Base-by-base conservation (phyloP, 2,329 filamentous ascomycete species). In the Thelonectria blattea region DNA sequence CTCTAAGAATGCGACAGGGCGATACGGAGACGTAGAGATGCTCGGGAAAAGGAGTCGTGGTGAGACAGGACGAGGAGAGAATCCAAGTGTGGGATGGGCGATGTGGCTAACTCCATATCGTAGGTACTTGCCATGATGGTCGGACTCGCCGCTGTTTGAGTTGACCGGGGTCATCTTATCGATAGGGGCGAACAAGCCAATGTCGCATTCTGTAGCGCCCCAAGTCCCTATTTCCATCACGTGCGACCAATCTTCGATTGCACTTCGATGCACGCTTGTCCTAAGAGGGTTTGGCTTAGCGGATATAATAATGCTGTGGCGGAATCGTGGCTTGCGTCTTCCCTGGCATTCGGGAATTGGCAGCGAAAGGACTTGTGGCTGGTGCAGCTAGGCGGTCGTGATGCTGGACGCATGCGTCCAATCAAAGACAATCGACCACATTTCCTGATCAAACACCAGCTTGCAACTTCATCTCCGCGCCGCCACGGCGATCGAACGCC, bases 351-450 rank as follows among this genome's bases (percentile, higher is more conserved):
- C 30, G 15, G 27, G 24, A 4, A 12, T 3, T 2, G 27, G 12
- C 17, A 12, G 43, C 30, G 27, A 17, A 20, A 24, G 34, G n/a
- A 49, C 8, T 5, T 37, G 42, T 56, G 52, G 52, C 24, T 22
- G 10, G 20, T 56, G 59, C 63, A 61, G 63, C 42, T 60, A 60
- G 52, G 49, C 56, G 55, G 22, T 50, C 54, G 71, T 72, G 68
- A 72, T 68, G 65, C 58, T 63, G 15, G 27, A 37, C 43, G 52
- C 52, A 49, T 63, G 64, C 63, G 56, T 61, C 68, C 68, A 70
- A 71, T 67, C 60, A 66, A 58, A 65, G 34, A 42, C 64, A 74
- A 71, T 63, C 72, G 72, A 74, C 74, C 73, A 75, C 73, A 73
- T 75, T 71, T 71, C 72, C 72, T 71, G 56, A 73, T 70, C 65